phyloP scores from a whole-genome alignment of 2,329 filamentous ascomycete species.

The Aspergillus fischeri region DNA sequence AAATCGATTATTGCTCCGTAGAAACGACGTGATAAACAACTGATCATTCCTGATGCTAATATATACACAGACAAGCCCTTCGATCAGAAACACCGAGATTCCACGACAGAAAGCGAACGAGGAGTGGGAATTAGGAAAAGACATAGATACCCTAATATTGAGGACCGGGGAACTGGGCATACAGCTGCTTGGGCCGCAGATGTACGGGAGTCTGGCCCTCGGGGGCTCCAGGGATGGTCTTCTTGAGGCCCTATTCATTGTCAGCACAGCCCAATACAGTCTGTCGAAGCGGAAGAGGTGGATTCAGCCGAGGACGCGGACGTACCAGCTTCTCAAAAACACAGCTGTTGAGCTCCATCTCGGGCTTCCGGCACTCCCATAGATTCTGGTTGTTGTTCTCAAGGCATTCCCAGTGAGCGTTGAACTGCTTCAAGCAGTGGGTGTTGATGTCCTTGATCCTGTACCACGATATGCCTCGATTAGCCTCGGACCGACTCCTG shows the following conservation, averaged over 20 bases:
- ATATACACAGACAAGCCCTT: conserved; percentile 31
- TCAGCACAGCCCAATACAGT: background rate
- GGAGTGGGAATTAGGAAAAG: conserved; percentile 18
- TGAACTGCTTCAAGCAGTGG: conserved; percentile 86
- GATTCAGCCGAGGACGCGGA: conserved; percentile 13
- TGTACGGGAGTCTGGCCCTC: conserved; percentile 68
- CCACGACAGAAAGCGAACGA: conserved; percentile 22
- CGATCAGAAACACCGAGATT: conserved; percentile 20
- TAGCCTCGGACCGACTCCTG: background rate
- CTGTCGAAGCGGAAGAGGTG: background rate
- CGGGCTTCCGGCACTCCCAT: conserved; percentile 85
- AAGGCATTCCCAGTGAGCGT: conserved; percentile 89
- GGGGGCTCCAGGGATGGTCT: conserved; percentile 71
- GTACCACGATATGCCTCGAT: conserved; percentile 6
- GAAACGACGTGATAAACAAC: conserved; percentile 17
- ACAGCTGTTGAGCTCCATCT: conserved; percentile 90
- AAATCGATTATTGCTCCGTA: background rate
- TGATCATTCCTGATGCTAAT: conserved; percentile 37
- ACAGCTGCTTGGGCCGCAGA: conserved; percentile 55
- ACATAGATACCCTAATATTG: conserved; percentile 30
- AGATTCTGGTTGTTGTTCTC: conserved; percentile 98
- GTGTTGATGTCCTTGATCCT: conserved; percentile 96
- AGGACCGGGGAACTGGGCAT: conserved; percentile 36
- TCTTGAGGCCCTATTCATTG: conserved; percentile 66
- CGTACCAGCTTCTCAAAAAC: conserved; percentile 92